Base-by-base conservation (phyloP, 768 basidiomycete genomes). In the Stropharia rugosoannulata region DNA sequence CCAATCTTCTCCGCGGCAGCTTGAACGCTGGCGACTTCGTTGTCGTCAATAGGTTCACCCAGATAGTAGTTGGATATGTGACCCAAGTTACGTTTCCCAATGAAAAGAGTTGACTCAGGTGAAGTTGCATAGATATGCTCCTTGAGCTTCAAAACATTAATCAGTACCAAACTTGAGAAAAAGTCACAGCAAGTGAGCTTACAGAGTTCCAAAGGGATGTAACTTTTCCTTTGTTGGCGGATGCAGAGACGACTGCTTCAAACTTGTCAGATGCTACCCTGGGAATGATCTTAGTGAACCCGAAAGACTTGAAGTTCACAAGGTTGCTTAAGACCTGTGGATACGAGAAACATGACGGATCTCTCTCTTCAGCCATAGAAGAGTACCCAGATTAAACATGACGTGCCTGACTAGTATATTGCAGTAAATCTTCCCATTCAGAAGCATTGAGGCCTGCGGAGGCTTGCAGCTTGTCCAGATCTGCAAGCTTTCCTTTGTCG, bases 31-130 rank as follows among this genome's bases (percentile, higher is more conserved):
- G 84, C 83, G 5, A 93, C 90, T 66, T 94, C 93, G 0, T 83
- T 82, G 57, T 93, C 89, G n/a, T 80, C 78, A 18, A 88, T 83
- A 9, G 80, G 66, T 57, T 88, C 79, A 0, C 90, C 91, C 25
- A 87, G 82, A 66, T 95, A 95, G 69, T 95, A 95, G 66, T 93
- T 91, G 29, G 87, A 90, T 50, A 91, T 67, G 56, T 94, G 90
- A 0, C 93, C 93, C 18, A 83, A 75, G 51, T 71, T 77, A 42
- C 86, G 88, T 67, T 94, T 93, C 49, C 93, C 93, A 59, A 95
- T 87, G 68, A 81, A 86, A 55, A 92, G 76, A 49, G 78, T 81
- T 0, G 79, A 68, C 65, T 90, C 86, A 2, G 93, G 92, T 22
- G 71, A 64, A 11, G 77, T 62, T 2, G 85, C 74, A 67, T 93